phyloP scores from a whole-genome alignment of 1,284 basidiomycete genomes.

The Cryptococcus sp. region DNA sequence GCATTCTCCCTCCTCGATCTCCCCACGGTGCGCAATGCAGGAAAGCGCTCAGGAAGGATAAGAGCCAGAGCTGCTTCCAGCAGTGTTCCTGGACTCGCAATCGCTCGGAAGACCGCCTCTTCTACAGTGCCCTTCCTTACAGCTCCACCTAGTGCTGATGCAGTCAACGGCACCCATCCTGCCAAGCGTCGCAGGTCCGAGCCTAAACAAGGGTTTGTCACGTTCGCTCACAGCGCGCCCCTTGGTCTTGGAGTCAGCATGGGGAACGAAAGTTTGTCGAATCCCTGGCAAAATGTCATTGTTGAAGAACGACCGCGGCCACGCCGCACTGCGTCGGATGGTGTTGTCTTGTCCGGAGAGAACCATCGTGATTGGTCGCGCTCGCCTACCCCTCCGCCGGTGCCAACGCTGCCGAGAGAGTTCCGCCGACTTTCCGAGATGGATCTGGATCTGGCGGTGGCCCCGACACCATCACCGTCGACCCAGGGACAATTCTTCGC shows the following conservation, averaged over 20 bases:
- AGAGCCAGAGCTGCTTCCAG: conserved; percentile 8
- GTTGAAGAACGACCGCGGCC: conserved; percentile 13
- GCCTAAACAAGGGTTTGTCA: conserved; percentile 21
- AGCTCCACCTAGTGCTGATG: background rate
- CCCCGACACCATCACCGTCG: conserved; percentile 11
- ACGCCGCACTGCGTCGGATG: conserved; percentile 34
- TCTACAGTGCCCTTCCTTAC: conserved; percentile 2
- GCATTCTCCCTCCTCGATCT: conserved; percentile 1
- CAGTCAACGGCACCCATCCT: conserved; percentile 5
- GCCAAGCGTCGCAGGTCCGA: conserved; percentile 46
- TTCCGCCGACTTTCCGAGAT: conserved; percentile 11
- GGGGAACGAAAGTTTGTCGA: conserved; percentile 6
- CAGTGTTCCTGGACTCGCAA: conserved; percentile 3
- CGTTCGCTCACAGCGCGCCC: background rate
- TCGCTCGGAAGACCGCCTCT: conserved; percentile 8
- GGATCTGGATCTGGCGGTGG: background rate
- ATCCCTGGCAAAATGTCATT: background rate
- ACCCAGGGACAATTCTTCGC: conserved; percentile 30
- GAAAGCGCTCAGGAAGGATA: background rate
- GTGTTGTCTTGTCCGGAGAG: conserved; percentile 9
- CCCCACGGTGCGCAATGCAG: background rate
- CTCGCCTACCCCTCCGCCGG: conserved; percentile 37
- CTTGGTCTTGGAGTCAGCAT: conserved; percentile 32
- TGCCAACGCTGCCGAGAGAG: conserved; percentile 23
- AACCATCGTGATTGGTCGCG: conserved; percentile 18